Evolutionary conservation across 768 basidiomycete genomes (phyloP), one percentile per base, ranked within the genome.

Genomic region (Tubosaeta brunneosetosa): DNA sequence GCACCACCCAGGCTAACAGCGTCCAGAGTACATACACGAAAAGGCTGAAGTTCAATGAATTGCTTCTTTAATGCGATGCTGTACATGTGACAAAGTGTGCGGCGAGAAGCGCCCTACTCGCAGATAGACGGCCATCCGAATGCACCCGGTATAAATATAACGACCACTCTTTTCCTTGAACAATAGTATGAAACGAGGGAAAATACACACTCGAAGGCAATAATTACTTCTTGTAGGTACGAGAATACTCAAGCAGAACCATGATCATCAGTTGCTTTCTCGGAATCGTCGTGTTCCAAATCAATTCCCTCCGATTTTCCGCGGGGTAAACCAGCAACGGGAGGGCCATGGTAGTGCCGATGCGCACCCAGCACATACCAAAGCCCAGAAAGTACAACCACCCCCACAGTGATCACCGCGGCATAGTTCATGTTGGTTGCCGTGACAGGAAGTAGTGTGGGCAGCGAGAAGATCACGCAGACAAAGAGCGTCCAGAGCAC

Each of bases 331-430:
- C 81, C 80, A 47, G 81, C 78, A 56, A 75, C 73, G 17, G 83
- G 82, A n/a, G 83, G 82, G n/a, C 83, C 83, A 36, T 72, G 71
- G 58, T 83, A 84, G 56, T 83, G 78, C 47, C 70, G 74, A 52
- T 77, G 77, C 22, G 80, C 83, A 29, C 75, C 70, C 22, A 75
- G 50, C 51, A 78, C 55, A 65, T 83, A 84, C 82, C 82, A 84
- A 4, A 71, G 47, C 34, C 79, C 76, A 51, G 63, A 58, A 8
- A 46, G 1, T 11, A 42, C 49, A 19, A 66, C 49, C 38, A 67
- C 59, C 14, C 58, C 61, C 8, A 67, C 59, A 4, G 47, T 49
- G 47, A 70, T 63, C 9, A 74, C 74, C 3, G 73, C 61, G 16
- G 77, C 74, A 58, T 81, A 81, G 64, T 81, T 81, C 78, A 81